phyloP scores from a whole-genome alignment of 495 filamentous ascomycete genomes.

The Oleoguttula mirabilis region DNA sequence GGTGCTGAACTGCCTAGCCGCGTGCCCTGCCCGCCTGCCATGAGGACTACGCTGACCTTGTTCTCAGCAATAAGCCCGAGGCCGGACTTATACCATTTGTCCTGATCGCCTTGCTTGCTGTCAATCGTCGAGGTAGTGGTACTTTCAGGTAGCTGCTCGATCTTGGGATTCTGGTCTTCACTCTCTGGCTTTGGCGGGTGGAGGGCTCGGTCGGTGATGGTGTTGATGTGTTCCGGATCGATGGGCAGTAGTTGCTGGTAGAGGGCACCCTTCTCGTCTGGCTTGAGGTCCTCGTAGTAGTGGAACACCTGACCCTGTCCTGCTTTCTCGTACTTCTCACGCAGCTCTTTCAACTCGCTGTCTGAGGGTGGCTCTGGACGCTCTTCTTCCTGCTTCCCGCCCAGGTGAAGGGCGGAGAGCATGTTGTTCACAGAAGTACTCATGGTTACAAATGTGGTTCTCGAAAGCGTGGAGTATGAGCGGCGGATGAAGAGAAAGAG shows the following conservation, averaged over 20 bases:
- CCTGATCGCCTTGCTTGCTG: slow-evolving; percentile 64
- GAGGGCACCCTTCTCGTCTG: slow-evolving; percentile 61
- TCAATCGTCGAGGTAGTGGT: slow-evolving; percentile 87
- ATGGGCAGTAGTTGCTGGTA: slow-evolving; percentile 72
- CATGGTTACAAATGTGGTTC: slow-evolving; percentile 4
- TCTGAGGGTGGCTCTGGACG: slow-evolving; percentile 39
- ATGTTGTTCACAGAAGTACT: slow-evolving; percentile 16
- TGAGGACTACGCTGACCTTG: slow-evolving; percentile 88
- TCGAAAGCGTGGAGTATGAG: too few relatives aligned
- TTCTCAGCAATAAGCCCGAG: slow-evolving; percentile 74
- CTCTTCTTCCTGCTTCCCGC: slow-evolving; percentile 12
- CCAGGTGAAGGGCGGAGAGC: slow-evolving; percentile 19
- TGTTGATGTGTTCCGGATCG: slow-evolving; percentile 72
- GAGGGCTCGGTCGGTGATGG: slow-evolving; percentile 67
- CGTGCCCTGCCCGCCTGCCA: slow-evolving; percentile 96
- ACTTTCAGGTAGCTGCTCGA: slow-evolving; percentile 84
- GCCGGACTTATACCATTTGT: slow-evolving; percentile 75
- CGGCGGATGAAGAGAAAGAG: too few relatives aligned
- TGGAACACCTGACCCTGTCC: slow-evolving; percentile 83
- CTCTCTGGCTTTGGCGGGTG: slow-evolving; percentile 52
- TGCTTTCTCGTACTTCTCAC: slow-evolving; percentile 63
- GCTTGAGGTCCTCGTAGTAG: slow-evolving; percentile 70
- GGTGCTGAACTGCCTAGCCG: slow-evolving; percentile 86
- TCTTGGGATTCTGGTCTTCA: slow-evolving; percentile 40
- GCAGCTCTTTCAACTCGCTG: slow-evolving; percentile 61